Evolutionary conservation across 2,329 filamentous ascomycete genomes (phyloP).

Genomic region (Emergomyces pasteurianus): DNA sequence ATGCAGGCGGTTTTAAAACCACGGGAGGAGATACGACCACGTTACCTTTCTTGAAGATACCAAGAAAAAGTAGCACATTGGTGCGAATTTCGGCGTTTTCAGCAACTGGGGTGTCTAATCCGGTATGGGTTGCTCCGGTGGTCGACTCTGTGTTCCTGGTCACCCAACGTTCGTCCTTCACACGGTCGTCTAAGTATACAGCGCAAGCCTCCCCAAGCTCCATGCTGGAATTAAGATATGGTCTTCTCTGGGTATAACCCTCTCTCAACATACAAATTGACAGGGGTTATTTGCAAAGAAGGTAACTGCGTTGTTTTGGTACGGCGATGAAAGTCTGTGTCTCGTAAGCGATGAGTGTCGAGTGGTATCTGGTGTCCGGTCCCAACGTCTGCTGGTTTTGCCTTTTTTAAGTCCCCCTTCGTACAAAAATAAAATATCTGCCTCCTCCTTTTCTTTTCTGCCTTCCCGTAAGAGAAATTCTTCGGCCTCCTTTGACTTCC

Average conservation of each 20-base stretch:
- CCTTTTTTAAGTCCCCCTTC: background rate
- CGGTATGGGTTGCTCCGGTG: slow-evolving; percentile 16
- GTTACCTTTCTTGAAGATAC: slow-evolving; percentile 42
- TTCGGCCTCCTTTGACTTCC: background rate
- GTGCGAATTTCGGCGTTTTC: slow-evolving; percentile 34
- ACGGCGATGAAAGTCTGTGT: background rate
- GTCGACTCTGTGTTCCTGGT: slow-evolving; percentile 20
- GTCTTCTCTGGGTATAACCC: background rate
- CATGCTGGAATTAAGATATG: slow-evolving; percentile 17
- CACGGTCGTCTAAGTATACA: slow-evolving; percentile 36
- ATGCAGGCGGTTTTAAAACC: background rate
- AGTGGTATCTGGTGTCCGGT: background rate
- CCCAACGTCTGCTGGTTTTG: too few species aligned
- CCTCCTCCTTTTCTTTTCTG: background rate
- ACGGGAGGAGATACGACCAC: slow-evolving; percentile 11
- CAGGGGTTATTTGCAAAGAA: background rate
- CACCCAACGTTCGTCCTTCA: slow-evolving; percentile 34
- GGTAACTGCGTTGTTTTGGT: background rate
- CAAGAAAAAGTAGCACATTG: slow-evolving; percentile 40
- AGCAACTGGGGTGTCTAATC: slow-evolving; percentile 18
- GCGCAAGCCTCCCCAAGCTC: slow-evolving; percentile 32
- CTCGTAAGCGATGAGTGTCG: background rate
- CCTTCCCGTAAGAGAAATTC: background rate
- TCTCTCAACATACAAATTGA: background rate
- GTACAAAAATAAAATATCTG: background rate